Percentiles rank a stretch among this genome's conserved stretches.
Conservation (phyloP, 1,139 yeast genomes). For the Taphrina betulina region DNA sequence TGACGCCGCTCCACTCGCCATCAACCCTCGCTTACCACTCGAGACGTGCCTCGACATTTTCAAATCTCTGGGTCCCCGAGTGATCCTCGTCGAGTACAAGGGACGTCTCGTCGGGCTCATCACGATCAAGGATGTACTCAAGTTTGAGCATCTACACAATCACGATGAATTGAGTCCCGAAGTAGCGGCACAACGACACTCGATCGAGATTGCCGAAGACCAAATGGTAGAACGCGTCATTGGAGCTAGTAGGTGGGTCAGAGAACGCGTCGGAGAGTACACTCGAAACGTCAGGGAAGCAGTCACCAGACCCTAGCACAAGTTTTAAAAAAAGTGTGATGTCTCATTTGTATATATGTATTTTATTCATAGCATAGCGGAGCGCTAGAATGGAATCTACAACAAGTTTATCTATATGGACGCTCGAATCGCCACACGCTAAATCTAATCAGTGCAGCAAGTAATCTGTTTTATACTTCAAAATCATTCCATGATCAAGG, state of each 20-base stretch:
- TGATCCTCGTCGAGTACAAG: constrained; percentile 60
- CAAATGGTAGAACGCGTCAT: neutral
- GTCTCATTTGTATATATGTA: neutral
- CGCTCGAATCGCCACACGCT: neutral
- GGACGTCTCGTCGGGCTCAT: constrained; percentile 60
- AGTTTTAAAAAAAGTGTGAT: too few species aligned
- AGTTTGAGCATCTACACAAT: constrained; percentile 44
- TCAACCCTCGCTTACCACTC: constrained; percentile 56
- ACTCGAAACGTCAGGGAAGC: constrained; percentile 7
- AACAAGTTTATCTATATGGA: neutral
- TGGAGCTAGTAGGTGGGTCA: neutral
- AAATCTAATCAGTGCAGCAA: too few species aligned
- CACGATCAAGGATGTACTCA: constrained; percentile 65
- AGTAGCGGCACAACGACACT: neutral
- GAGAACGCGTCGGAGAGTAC: neutral
- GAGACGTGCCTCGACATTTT: constrained; percentile 69
- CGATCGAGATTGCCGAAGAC: neutral
- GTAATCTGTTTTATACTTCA: too few species aligned
- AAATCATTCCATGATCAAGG: constrained; percentile 16
- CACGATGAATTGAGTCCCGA: neutral
- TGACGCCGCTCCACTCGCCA: constrained; percentile 63
- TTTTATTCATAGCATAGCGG: neutral
- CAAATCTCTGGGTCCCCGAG: constrained; percentile 75
- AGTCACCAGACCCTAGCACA: neutral
- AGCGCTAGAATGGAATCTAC: neutral